Evolutionary conservation across 257 asterid genomes (phyloP).

Genomic region (Solanum stenotomum): DNA sequence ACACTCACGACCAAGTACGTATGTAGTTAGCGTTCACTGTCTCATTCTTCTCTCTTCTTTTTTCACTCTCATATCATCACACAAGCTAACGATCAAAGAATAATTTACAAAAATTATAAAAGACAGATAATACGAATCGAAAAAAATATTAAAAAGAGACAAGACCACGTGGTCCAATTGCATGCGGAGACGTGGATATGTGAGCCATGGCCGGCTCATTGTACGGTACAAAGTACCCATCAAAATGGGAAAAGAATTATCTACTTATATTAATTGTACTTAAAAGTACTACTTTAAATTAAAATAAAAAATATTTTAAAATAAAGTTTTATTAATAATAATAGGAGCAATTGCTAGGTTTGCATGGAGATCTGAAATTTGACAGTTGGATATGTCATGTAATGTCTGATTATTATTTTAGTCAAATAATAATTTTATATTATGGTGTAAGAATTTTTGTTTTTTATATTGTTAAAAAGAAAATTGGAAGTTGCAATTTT

Average conservation of each 20-base stretch:
- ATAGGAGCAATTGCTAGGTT: background rate
- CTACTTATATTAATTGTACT: background rate
- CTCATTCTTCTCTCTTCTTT: background rate
- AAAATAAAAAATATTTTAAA: background rate
- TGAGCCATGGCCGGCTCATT: background rate
- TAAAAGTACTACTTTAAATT: background rate
- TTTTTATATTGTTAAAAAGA: background rate
- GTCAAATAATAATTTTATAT: background rate
- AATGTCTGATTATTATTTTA: background rate
- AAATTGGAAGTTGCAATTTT: background rate
- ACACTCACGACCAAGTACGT: background rate
- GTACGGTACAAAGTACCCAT: constrained; percentile 27
- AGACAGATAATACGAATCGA: background rate
- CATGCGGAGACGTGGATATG: constrained; percentile 9
- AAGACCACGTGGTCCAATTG: constrained; percentile 4
- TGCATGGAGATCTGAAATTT: constrained; percentile 26
- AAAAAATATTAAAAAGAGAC: background rate
- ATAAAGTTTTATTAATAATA: no score
- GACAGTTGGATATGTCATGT: constrained; percentile 33
- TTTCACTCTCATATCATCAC: background rate
- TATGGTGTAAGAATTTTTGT: background rate
- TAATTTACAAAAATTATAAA: background rate
- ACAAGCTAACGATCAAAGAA: background rate
- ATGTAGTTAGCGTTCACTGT: no score
- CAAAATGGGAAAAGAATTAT: background rate